Conservation (phyloP, 106 monocot species). For the Gastrodia elata region DNA sequence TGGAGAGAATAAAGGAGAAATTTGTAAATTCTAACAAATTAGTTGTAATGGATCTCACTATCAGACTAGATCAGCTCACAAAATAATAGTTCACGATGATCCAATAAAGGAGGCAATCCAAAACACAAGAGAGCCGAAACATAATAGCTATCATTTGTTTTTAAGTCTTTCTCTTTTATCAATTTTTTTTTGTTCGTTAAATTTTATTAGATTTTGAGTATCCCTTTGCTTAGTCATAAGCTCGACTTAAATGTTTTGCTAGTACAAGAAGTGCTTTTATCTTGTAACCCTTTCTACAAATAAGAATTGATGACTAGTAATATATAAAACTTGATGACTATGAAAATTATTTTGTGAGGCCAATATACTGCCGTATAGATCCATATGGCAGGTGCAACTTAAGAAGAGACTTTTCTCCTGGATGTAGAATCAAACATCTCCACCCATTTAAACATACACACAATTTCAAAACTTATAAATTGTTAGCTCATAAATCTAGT, state of each 20-base stretch:
- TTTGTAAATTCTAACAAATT: too few species aligned
- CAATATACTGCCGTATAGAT: neutral
- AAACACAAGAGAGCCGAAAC: neutral
- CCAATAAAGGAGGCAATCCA: neutral
- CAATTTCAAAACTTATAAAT: too few species aligned
- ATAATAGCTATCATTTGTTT: neutral
- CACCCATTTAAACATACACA: too few species aligned
- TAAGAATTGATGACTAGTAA: neutral
- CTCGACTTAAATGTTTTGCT: neutral
- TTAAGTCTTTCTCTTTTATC: neutral
- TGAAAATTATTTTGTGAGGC: neutral
- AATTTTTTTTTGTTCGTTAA: neutral
- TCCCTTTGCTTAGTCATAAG: neutral
- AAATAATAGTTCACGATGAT: too few species aligned
- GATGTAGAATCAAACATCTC: neutral
- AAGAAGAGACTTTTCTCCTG: neutral
- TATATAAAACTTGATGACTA: neutral
- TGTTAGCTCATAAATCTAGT: too few species aligned
- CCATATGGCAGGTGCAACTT: too few species aligned
- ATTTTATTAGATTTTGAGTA: neutral
- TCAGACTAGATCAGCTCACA: too few species aligned
- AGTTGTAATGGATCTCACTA: too few species aligned
- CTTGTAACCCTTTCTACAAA: neutral
- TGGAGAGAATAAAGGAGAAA: too few species aligned
- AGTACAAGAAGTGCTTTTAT: neutral